Percentiles rank a stretch among this genome's conserved stretches.
phyloP scores from a whole-genome alignment of 768 basidiomycete genomes.

The Boletus rubroflammeus region DNA sequence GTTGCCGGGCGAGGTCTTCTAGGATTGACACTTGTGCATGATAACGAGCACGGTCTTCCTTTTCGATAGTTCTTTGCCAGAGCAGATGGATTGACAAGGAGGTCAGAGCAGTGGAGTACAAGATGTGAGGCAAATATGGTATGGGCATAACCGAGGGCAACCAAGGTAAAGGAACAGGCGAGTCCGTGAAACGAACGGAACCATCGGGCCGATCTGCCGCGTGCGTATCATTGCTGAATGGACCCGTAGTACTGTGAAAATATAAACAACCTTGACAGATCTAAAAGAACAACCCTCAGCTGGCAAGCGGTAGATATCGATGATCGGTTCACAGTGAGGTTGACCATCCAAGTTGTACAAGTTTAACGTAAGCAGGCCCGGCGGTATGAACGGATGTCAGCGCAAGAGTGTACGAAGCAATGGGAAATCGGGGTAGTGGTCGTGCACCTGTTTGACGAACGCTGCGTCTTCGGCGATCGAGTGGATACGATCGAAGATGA shows the following conservation, averaged over 20 bases:
- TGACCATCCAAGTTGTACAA: too few species aligned
- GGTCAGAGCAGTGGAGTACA: slow-evolving; percentile 63
- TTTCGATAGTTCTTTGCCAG: slow-evolving; percentile 44
- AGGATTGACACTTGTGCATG: slow-evolving; percentile 62
- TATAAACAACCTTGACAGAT: too few species aligned
- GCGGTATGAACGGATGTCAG: too few species aligned
- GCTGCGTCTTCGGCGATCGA: slow-evolving; percentile 75
- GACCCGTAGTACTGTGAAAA: not conserved
- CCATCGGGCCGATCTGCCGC: not conserved
- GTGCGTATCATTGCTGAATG: not conserved
- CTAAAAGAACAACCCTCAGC: slow-evolving; percentile 1
- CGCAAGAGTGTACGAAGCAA: slow-evolving; percentile 58
- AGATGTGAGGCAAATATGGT: slow-evolving; percentile 57
- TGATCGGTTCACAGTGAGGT: too few species aligned
- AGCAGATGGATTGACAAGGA: slow-evolving; percentile 68
- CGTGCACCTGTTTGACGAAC: slow-evolving; percentile 60
- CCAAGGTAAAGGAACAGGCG: not conserved
- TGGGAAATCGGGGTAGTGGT: slow-evolving; percentile 47
- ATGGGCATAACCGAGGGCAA: slow-evolving; percentile 16
- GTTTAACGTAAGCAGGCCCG: too few species aligned
- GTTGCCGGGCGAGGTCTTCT: slow-evolving; percentile 51
- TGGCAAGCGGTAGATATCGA: not conserved
- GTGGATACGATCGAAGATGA: slow-evolving; percentile 83
- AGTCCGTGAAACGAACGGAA: not conserved
- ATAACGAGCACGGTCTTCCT: slow-evolving; percentile 51